Evolutionary conservation across 164 flowering plant genomes (phyloP), one percentile per base, ranked within the genome.

Genomic region (Stephania cephalantha): DNA sequence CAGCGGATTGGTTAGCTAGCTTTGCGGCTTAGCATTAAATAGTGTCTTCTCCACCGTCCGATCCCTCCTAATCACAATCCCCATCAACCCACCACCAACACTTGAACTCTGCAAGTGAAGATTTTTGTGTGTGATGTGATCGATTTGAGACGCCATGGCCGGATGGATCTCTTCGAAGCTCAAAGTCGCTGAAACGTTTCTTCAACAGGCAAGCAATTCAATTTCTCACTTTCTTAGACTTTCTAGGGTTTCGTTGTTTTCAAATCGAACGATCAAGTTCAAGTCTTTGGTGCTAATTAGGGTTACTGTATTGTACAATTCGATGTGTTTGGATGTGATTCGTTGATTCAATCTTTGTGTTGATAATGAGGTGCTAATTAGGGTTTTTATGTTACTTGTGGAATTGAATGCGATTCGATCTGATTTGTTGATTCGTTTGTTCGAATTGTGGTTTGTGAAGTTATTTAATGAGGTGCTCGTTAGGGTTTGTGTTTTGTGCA

Each of bases 131-230:
- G 52, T 9, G 20, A 31, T 71, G 12, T 15, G 5, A 50, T 50
- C 55, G 31, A 46, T 18, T 73, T 61, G 48, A n/a, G 10, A 69
- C 31, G 68, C 50, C 73, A 94, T 92, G 97, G 86, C 97, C 42
- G 78, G 82, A 52, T 95, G 99, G 99, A 91, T 95, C 91, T 90
- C 99, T 17, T 90, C 95, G 69, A 95, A 93, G 79, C 97, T 95
- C 88, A 95, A 87, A 86, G 97, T 86, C 76, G 97, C 99, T 10
- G 97, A 95, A 73, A 85, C 84, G 17, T 82, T 95, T 71, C 95
- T 95, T 74, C 97, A 95, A 78, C 97, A 93, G 95, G 99, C 67
- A 83, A 63, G 63, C 13, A 46, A 74, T 63, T n/a, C 12, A 29
- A 52, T 74, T 70, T 31, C 7, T 64, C 29, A 35, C 42, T 35